Base-by-base conservation (phyloP, 2,329 filamentous ascomycete species). In the Cytospora schulzeri region DNA sequence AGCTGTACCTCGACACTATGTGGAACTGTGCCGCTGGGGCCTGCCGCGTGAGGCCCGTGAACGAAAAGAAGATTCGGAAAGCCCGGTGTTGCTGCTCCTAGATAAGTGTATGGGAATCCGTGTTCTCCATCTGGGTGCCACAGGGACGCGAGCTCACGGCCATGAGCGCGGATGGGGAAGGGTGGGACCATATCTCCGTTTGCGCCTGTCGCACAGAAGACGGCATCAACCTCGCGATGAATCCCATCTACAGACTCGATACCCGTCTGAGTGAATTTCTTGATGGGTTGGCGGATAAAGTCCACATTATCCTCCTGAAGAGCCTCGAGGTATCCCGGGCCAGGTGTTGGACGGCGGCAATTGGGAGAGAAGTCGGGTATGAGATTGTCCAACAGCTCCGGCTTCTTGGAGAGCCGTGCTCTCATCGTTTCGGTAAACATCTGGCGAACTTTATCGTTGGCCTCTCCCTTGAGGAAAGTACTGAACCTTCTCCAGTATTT, bases 31-130 rank as follows among this genome's bases (percentile, higher is more conserved):
- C 89, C 89, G 1, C 85, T 86, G 2, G 84, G 81, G 0, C 86
- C 87, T 0, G 82, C 80, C 1, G 81, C 80, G 69, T 88, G 81
- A 0, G 88, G 87, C 0, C 88, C 89, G 31, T 84, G 82, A 7
- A 91, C 71, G 71, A 88, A 89, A 31, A 90, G 78, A 0, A 91
- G 76, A 68, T 91, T 92, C 0, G 89, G 88, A 66, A 91, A 91
- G 0, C 83, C 84, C 0, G 88, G 88, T 0, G 86, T 84, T 0
- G 85, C 83, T 1, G 88, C 70, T 0, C 88, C 88, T 8, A 91
- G 76, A 69, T 91, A 92, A 0, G 85, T 88, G 71, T 90, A 87
- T 0, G 89, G 88, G 65, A 86, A 89, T 0, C 87, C 88, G 66
- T 81, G 81, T 24, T 78, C 75, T 0, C 84, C 84, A 48, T 80